Base-by-base conservation (phyloP, 2,329 filamentous ascomycete species). In the Microcera coccophila region DNA sequence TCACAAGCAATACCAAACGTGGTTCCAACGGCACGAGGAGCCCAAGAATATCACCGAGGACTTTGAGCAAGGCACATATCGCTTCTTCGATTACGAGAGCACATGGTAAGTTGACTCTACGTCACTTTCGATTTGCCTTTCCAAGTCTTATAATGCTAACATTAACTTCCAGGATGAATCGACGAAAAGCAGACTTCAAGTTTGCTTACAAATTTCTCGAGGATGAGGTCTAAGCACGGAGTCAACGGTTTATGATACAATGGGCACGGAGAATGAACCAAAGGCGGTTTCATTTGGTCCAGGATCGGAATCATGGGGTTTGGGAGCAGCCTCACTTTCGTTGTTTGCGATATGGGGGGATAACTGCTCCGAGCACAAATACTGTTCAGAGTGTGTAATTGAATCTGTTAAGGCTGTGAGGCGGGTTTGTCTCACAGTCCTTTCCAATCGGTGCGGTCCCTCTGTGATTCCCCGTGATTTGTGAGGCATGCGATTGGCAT, bases 1-100 rank as follows among this genome's bases (percentile, higher is more conserved):
- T 66, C 93, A 98, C 71, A 98, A 98, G 74, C 93, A 97, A 67
- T 98, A 98, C 63, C 93, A 95, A 67, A 98, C 93, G 1, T 98
- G 93, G 93, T 98, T 98, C 62, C 93, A 98, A 68, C 80, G 93
- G 39, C 93, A 98, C 55, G 93, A 98, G 63, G 93, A 98, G 72
- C 93, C 93, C 15, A 98, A 98, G 75, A 90, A 84, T 57, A 98
- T 98, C 61, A 97, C 93, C 0, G 93, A 98, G 67, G 93, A 98
- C 69, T 97, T 89, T 62, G 93, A 98, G 71, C 93, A 98, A 69
- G 93, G 93, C 50, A 98, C 93, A 18, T 98, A 98, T 73, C 84
- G 93, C 38, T 98, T 98, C 75, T 98, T 98, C 67, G 93, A 98
- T 69, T 98, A 98, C 64, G 93, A 98, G 71, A 95, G 88, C 68